Evolutionary conservation across 139 green algal species (phyloP).

Genomic region (Ettlia oleoabundans): DNA sequence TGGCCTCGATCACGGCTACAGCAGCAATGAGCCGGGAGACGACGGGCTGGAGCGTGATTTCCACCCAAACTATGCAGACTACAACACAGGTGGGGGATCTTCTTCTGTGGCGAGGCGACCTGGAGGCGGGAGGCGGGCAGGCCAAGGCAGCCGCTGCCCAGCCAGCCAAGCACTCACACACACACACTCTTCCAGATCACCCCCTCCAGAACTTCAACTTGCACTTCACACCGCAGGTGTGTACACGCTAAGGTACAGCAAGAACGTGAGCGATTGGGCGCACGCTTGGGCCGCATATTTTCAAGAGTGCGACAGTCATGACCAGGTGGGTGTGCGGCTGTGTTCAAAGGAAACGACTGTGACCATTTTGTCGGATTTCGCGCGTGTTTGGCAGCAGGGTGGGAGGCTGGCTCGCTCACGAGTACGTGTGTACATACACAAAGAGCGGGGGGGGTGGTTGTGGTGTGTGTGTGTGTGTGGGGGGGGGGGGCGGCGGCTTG

Average conservation of each 20-base stretch:
- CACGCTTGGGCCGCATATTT: background rate
- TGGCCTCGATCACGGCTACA: background rate
- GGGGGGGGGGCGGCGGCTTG: no score
- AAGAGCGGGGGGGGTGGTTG: no score
- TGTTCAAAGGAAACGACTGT: background rate
- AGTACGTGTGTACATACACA: no score
- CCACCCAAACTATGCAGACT: background rate
- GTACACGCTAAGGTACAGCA: background rate
- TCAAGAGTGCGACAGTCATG: background rate
- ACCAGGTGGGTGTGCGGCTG: background rate
- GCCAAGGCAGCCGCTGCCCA: no score
- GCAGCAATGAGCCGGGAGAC: background rate
- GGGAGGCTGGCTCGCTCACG: background rate
- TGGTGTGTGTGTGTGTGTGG: no score
- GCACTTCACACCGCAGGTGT: background rate
- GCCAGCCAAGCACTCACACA: no score
- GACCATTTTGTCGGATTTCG: background rate
- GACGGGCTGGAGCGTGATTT: background rate
- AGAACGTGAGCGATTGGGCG: background rate
- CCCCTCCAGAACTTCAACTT: background rate
- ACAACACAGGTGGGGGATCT: conserved; percentile 27
- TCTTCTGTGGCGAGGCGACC: no score
- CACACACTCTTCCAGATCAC: background rate
- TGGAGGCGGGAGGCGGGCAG: no score
- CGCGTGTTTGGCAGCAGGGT: background rate